These are phyloP conservation scores for Brettanomyces naardenensis DNA, from an alignment of 805 yeast genomes.

Conservation along the genomic window DNA sequence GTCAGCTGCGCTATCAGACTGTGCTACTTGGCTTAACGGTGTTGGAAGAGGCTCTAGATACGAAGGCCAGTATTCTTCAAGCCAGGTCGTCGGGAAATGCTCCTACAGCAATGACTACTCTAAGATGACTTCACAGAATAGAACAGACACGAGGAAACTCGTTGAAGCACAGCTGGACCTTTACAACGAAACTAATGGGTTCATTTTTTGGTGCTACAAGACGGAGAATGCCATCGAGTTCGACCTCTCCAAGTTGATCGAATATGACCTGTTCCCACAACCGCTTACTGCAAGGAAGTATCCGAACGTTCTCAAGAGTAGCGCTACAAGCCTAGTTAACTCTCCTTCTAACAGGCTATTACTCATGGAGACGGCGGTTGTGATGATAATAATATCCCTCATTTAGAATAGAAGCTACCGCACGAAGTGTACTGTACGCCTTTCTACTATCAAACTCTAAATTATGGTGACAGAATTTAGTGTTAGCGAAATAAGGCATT, in stretches of 20 bases:
- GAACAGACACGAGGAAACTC: conserved; percentile 39
- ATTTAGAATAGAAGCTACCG: no score
- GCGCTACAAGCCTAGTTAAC: neutral
- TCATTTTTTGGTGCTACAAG: conserved; percentile 68
- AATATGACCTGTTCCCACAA: conserved; percentile 48
- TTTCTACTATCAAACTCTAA: conserved; percentile 32
- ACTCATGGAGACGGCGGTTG: no score
- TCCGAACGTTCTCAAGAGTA: conserved; percentile 53
- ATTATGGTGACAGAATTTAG: conserved; percentile 25
- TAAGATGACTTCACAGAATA: conserved; percentile 36
- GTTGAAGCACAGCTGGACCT: conserved; percentile 56
- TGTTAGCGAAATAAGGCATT: conserved; percentile 32
- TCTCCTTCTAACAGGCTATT: no score
- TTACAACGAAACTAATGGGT: conserved; percentile 41
- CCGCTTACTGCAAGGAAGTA: conserved; percentile 58
- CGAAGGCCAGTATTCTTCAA: conserved; percentile 43
- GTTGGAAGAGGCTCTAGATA: conserved; percentile 76
- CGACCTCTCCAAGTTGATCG: conserved; percentile 49
- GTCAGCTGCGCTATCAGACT: conserved; percentile 88
- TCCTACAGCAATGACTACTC: conserved; percentile 27
- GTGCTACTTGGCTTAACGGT: conserved; percentile 85
- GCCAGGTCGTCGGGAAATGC: conserved; percentile 39
- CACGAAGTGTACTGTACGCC: conserved; percentile 27
- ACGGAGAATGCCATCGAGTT: conserved; percentile 61
- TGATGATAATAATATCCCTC: no score